A percentile compares a stretch with the other conserved stretches of the same genome.
Conservation (phyloP, 1,284 basidiomycete species). For the Pseudozyma thailandica region DNA sequence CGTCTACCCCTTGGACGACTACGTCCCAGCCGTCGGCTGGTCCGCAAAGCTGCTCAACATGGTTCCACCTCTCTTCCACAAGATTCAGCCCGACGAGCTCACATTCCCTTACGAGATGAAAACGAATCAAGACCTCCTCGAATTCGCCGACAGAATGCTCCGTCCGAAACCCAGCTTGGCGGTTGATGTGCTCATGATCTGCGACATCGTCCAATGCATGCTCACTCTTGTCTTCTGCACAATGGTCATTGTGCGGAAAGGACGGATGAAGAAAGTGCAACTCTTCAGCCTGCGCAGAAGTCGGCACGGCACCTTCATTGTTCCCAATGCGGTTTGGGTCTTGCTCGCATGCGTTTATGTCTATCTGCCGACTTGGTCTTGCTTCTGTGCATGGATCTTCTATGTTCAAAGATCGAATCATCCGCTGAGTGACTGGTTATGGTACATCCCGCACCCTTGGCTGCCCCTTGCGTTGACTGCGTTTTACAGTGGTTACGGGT, state of each 20-base stretch:
- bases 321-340: slow-evolving; percentile 23
- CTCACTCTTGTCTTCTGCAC: slow-evolving; percentile 10
- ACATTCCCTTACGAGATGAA: slow-evolving; percentile 4
- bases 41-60: neutral
- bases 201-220: slow-evolving; percentile 19
- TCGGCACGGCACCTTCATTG: slow-evolving; percentile 12
- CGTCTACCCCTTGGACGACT: neutral
- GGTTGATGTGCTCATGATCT: slow-evolving; percentile 19
- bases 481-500: slow-evolving; percentile 23
- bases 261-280: slow-evolving; percentile 2
- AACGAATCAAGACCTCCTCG: slow-evolving; percentile 9
- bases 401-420: neutral
- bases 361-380: slow-evolving; percentile 1
- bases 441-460: slow-evolving; percentile 22
- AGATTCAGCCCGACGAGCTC: slow-evolving; percentile 1
- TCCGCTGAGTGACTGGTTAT: slow-evolving; percentile 15
- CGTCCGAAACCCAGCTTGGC: slow-evolving; percentile 10
- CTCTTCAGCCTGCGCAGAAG: slow-evolving; percentile 12
- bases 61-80: neutral
- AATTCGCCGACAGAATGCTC: slow-evolving; percentile 1
- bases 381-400: slow-evolving; percentile 10
- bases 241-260: slow-evolving; percentile 15
- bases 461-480: slow-evolving; percentile 5
- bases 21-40: neutral
- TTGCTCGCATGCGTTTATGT: neutral